Conservation (phyloP, 805 yeast species). For the Metschnikowia santaceciliae region DNA sequence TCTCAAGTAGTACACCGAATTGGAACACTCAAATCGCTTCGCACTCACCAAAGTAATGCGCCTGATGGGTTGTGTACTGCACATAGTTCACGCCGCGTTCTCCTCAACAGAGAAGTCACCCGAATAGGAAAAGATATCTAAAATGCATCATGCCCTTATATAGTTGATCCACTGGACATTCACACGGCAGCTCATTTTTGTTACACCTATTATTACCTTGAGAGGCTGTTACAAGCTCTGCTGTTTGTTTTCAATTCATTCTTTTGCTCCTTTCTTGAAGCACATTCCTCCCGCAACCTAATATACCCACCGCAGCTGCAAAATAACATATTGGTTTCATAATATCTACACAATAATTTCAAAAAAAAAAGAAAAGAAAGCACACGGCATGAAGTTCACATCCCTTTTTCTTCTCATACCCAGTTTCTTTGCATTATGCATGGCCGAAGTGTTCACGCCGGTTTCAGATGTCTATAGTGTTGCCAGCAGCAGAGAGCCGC, state of each 20-base stretch:
- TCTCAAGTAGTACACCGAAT: not conserved
- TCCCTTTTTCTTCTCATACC: conserved; percentile 5
- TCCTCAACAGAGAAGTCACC: conserved; percentile 5
- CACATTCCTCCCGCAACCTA: not conserved
- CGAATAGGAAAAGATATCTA: conserved; percentile 6
- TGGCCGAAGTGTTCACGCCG: conserved; percentile 6
- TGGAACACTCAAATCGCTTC: not conserved
- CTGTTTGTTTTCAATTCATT: not conserved
- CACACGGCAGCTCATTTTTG: not conserved
- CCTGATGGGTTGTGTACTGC: not conserved
- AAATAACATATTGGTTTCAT: not conserved
- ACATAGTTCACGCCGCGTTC: not conserved
- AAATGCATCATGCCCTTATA: conserved; percentile 2
- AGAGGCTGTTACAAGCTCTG: not conserved
- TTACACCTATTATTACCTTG: not conserved
- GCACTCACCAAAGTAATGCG: not conserved
- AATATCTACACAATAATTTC: not conserved
- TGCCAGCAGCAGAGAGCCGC: not conserved
- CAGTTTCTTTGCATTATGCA: conserved; percentile 3
- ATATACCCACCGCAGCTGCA: not conserved
- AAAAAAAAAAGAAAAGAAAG: no score
- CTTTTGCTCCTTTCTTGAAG: not conserved
- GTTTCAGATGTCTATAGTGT: conserved; percentile 3
- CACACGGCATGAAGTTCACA: conserved; percentile 5
- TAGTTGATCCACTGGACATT: not conserved